Evolutionary conservation across 106 monocot species (phyloP), one percentile per base, ranked within the genome.

Genomic region (Allium fistulosum): DNA sequence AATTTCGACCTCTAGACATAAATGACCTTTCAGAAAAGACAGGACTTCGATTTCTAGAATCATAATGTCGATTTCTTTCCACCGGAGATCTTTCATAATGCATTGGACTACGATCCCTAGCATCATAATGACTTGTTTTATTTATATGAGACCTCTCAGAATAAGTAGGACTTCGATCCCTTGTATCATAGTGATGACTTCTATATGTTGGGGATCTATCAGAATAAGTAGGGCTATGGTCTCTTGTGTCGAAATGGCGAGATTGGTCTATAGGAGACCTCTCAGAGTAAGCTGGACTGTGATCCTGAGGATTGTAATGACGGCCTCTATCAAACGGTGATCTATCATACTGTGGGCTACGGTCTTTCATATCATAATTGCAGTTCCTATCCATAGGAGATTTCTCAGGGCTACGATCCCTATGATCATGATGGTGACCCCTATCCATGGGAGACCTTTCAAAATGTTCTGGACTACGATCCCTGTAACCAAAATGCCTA

Each of bases 131-230:
- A n/a, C 73, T 75, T 10, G 57, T 10, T 47, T 72, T 64, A 2
- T 79, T 69, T 56, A 61, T 60, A 18, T 75, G 76, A 51, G 88
- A 88, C 57, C 74, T 60, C 48, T 84, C 82, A 10, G 53, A 67
- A 58, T 63, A 70, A 51, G 17, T 22, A 52, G 94, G 94, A 61
- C 80, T 85, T n/a, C 69, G 75, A 9, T 83, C 87, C 62, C 82
- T 81, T 37, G 58, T 60, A 52, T 78, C 79, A 53, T 53, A 78
- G 18, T 77, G 76, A 11, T 72, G 76, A 16, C 50, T 10, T 26
- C 77, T 70, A 6, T 81, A 76, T 4, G 60, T 52, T 48, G 79
- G 68, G 12, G 90, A 79, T 59, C 70, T 70, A 16, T 90, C 89
- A 53, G 46, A 65, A 28, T 67, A 71, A 26, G 57, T 59, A 7